These are phyloP conservation scores for Pestalotiopsis sp. DNA, from an alignment of 2,329 filamentous ascomycete species.

Conservation along the genomic window DNA sequence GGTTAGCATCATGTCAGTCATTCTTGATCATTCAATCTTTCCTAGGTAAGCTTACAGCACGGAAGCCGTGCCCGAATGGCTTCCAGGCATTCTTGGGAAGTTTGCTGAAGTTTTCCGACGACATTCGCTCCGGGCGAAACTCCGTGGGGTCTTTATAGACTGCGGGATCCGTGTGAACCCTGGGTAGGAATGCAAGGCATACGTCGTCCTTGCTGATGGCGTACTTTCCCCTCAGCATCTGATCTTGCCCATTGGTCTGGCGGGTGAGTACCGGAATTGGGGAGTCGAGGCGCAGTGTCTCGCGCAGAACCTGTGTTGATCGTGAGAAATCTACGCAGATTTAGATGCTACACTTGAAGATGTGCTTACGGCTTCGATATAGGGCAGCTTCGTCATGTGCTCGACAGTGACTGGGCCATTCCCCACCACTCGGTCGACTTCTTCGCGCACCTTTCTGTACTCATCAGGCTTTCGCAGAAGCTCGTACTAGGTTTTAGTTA, in stretches of 20 bases:
- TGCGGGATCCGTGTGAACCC: constrained; percentile 53
- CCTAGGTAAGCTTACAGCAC: constrained; percentile 26
- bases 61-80: constrained; percentile 53
- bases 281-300: constrained; percentile 51
- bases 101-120: constrained; percentile 49
- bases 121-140: constrained; percentile 63
- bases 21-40: background rate
- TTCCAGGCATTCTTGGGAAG: constrained; percentile 41
- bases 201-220: constrained; percentile 42
- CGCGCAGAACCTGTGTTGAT: constrained; percentile 42
- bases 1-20: background rate
- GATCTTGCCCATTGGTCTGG: constrained; percentile 39
- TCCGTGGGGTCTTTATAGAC: constrained; percentile 59
- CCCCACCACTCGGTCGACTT: constrained; percentile 53
- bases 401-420: constrained; percentile 42
- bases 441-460: constrained; percentile 48
- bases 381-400: constrained; percentile 51
- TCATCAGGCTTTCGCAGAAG: constrained; percentile 49
- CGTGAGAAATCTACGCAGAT: background rate
- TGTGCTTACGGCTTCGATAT: constrained; percentile 43
- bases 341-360: background rate
- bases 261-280: constrained; percentile 51
- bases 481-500: constrained; percentile 33
- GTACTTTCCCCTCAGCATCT: constrained; percentile 55
- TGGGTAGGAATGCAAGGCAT: constrained; percentile 42